These are phyloP conservation scores for Angophora floribunda DNA, from an alignment of 345 rosid species.

Conservation along the genomic window DNA sequence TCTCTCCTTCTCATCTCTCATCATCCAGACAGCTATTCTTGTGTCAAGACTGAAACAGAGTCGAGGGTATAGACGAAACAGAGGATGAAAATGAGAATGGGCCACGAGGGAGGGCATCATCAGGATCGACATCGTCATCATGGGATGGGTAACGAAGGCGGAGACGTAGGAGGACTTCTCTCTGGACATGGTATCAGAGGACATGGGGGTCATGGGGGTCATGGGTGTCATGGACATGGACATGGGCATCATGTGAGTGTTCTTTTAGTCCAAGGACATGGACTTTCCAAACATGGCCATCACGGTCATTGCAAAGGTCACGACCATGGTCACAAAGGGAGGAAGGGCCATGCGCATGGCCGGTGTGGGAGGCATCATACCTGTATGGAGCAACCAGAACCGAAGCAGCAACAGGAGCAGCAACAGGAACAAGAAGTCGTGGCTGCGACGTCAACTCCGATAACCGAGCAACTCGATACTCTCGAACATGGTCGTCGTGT, in stretches of 20 bases:
- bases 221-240: too few relatives aligned
- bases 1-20: neutral
- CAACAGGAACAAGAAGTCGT: neutral
- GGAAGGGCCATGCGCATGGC: neutral
- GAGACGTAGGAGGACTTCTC: neutral
- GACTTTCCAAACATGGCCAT: too few relatives aligned
- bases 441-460: neutral
- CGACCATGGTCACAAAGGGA: neutral
- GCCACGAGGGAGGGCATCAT: neutral
- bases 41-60: neutral
- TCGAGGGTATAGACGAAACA: neutral
- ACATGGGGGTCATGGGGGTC: neutral
- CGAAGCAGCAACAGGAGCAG: neutral
- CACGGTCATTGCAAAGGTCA: too few relatives aligned
- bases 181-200: neutral
- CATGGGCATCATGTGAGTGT: too few relatives aligned
- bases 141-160: neutral
- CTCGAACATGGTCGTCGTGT: neutral
- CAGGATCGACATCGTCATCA: neutral
- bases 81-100: neutral
- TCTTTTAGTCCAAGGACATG: too few relatives aligned
- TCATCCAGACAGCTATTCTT: neutral
- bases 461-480: neutral
- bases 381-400: neutral
- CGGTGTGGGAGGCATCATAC: neutral